Percentiles rank a stretch among this genome's conserved stretches.
phyloP scores from a whole-genome alignment of 116 monocot genomes.

The Posidonia oceanica region DNA sequence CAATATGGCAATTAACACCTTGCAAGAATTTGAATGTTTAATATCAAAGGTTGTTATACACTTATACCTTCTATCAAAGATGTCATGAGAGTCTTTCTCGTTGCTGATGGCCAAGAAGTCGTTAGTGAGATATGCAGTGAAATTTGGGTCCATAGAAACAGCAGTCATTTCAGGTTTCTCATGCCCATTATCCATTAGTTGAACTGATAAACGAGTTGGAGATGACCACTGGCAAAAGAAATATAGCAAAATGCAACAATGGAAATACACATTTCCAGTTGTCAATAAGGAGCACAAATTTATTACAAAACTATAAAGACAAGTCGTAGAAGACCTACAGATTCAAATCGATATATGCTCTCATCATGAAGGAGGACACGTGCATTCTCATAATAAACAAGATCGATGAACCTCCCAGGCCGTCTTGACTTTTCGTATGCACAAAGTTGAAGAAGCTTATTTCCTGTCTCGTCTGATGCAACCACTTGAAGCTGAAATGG shows the following conservation, averaged over 20 bases:
- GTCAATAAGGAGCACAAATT: too few relatives aligned
- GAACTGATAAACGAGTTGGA: slow-evolving; percentile 48
- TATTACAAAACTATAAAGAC: not conserved
- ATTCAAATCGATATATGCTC: slow-evolving; percentile 72
- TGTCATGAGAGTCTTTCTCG: slow-evolving; percentile 19
- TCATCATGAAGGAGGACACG: slow-evolving; percentile 78
- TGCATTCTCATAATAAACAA: slow-evolving; percentile 85
- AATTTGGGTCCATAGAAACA: slow-evolving; percentile 63
- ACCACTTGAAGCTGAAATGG: slow-evolving; percentile 69
- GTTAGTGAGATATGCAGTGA: slow-evolving; percentile 49
- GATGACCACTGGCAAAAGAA: slow-evolving; percentile 31
- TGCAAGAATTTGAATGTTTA: not conserved
- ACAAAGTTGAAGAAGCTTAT: slow-evolving; percentile 84
- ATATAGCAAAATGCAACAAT: not conserved
- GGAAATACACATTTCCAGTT: not conserved
- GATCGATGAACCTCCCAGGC: slow-evolving; percentile 47
- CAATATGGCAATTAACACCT: not conserved
- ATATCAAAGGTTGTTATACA: not conserved
- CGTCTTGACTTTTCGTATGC: slow-evolving; percentile 68
- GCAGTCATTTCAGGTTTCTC: slow-evolving; percentile 70
- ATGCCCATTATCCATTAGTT: slow-evolving; percentile 61
- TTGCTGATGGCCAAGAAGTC: slow-evolving; percentile 44
- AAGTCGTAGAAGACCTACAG: slow-evolving; percentile 35
- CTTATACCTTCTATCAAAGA: slow-evolving; percentile 53
- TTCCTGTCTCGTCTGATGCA: slow-evolving; percentile 73